Evolutionary conservation across 2,329 filamentous ascomycete genomes (phyloP), one percentile per base, ranked within the genome.

Genomic region (Ambrosiella cleistominuta): DNA sequence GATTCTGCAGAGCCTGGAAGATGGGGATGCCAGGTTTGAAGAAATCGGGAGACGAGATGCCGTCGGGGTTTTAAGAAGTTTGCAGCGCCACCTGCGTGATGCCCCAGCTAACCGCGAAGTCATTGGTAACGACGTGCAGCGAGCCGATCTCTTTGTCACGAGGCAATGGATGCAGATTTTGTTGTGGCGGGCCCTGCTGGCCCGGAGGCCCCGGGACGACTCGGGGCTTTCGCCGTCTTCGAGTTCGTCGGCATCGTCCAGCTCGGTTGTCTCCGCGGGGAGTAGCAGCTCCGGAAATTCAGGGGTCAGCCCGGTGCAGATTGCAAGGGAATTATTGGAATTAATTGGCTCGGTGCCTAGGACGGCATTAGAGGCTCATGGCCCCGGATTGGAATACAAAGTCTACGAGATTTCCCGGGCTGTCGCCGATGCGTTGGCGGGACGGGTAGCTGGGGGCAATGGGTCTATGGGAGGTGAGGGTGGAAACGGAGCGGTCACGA

Each of bases 161-260:
- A 66, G 72, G 1, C 73, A 75, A 51, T 76, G 74, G 74, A 76
- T 76, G 74, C 70, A 72, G 7, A 70, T 74, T 47, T 68, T 76
- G 2, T 61, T 75, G 12, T 76, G 73, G 74, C 68, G 72, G 13
- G 67, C 71, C 1, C 68, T 70, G 0, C 64, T 70, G 36, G 64
- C 66, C 0, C 67, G 37, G 5, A 35, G 8, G 66, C 59, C 66
- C 66, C 2, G 68, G 68, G 8, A 65, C 64, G n/a, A 61, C 67
- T 45, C 60, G 64, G 37, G 60, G 63, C 1, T n/a, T 13, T 37
- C 49, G 11, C 19, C 15, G 5, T 19, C 56, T 13, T 42, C 51
- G 9, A 13, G 35, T 8, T 17, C 38, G 8, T 56, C 54, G 27
- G 15, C 39, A 27, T 27, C 27, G 27, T 27, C 27, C 27, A 35